Conservation (phyloP, 805 yeast species). For the Pichia insulana region DNA sequence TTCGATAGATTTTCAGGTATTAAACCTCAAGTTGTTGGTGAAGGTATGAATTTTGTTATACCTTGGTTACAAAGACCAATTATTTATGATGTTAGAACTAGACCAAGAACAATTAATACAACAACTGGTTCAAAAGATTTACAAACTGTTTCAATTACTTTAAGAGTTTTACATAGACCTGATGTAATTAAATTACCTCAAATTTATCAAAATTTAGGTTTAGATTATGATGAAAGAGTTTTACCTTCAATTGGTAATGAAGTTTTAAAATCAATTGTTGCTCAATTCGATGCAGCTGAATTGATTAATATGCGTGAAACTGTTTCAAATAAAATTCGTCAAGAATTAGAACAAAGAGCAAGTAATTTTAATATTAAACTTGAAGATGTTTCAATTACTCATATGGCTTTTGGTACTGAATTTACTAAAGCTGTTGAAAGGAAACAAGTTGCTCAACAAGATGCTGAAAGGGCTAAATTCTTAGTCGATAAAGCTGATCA, state of each 20-base stretch:
- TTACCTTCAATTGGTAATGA: slow-evolving; percentile 97
- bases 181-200: slow-evolving; percentile 73
- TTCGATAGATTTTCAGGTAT: slow-evolving; percentile 91
- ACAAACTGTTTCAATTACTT: slow-evolving; percentile 88
- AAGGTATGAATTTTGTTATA: slow-evolving; percentile 89
- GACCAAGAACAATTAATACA: slow-evolving; percentile 86
- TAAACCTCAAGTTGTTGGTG: slow-evolving; percentile 80
- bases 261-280: slow-evolving; percentile 92
- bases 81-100: slow-evolving; percentile 87
- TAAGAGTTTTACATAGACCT: slow-evolving; percentile 91
- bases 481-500: slow-evolving; percentile 95
- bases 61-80: slow-evolving; percentile 96
- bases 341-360: slow-evolving; percentile 77
- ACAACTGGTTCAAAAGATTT: slow-evolving; percentile 96
- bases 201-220: slow-evolving; percentile 85
- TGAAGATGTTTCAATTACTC: slow-evolving; percentile 96
- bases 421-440: slow-evolving; percentile 98
- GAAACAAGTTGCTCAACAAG: slow-evolving; percentile 98
- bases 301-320: slow-evolving; percentile 95
- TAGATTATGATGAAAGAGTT: slow-evolving; percentile 94
- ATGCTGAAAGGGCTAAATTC: slow-evolving; percentile 93
- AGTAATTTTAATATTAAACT: slow-evolving; percentile 80
- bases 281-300: slow-evolving; percentile 98
- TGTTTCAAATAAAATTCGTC: slow-evolving; percentile 81
- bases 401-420: slow-evolving; percentile 93